Conservation (phyloP, 2,329 filamentous ascomycete genomes). For the Shiraia bambusicola region DNA sequence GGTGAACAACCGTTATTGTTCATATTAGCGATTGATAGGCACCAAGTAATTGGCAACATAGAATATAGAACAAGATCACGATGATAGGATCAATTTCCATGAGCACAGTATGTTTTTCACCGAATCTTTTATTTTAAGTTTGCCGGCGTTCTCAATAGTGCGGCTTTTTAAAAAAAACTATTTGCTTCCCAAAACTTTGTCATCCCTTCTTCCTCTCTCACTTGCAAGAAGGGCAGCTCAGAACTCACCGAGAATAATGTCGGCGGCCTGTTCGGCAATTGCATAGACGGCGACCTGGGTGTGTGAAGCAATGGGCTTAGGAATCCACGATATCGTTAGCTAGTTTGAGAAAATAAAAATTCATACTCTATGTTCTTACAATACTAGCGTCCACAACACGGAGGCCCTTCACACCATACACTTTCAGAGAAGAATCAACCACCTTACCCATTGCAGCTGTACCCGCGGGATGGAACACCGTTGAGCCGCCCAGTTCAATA, state of each 20-base stretch:
- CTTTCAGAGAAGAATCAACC: slow-evolving; percentile 51
- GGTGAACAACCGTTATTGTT: too few relatives aligned
- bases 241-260: slow-evolving; percentile 1
- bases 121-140: too few relatives aligned
- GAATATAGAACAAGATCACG: too few relatives aligned
- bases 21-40: too few relatives aligned
- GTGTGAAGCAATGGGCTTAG: slow-evolving; percentile 24
- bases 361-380: slow-evolving; percentile 19
- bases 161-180: too few relatives aligned
- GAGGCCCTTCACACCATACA: slow-evolving; percentile 53
- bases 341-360: too few relatives aligned
- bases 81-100: too few relatives aligned
- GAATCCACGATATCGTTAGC: slow-evolving; percentile 13
- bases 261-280: slow-evolving; percentile 3
- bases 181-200: too few relatives aligned
- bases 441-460: slow-evolving; percentile 59
- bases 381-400: slow-evolving; percentile 46
- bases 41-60: too few relatives aligned
- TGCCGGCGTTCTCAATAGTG: too few relatives aligned
- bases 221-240: background rate
- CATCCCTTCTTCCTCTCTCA: background rate
- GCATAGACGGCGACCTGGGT: slow-evolving; percentile 12
- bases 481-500: slow-evolving; percentile 46
- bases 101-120: too few relatives aligned
- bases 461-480: slow-evolving; percentile 60